Conservation (phyloP, 768 basidiomycete species). For the Leccinum aurantiacum region DNA sequence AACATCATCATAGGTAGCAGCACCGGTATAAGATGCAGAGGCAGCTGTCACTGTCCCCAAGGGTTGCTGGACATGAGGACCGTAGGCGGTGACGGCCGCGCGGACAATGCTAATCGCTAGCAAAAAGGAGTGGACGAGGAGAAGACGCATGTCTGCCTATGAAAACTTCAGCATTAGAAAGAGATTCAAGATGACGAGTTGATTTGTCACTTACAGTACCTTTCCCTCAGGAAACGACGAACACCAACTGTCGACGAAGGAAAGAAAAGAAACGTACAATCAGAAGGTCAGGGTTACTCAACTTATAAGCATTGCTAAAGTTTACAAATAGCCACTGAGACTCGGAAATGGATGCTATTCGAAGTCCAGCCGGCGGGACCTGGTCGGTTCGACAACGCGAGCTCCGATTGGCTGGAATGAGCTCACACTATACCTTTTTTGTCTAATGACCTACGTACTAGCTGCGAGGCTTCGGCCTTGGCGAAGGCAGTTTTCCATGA, state of each 20-base stretch:
- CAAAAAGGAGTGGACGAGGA: conserved; percentile 28
- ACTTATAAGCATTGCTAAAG: not conserved
- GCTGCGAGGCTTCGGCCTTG: too few species aligned
- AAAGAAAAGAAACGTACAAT: not conserved
- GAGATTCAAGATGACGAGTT: not conserved
- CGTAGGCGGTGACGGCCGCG: conserved; percentile 20
- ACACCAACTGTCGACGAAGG: not conserved
- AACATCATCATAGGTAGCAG: conserved; percentile 54
- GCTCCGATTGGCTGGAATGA: too few species aligned
- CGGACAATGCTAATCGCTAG: conserved; percentile 7
- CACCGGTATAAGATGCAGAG: conserved; percentile 43
- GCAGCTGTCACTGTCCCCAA: conserved; percentile 34
- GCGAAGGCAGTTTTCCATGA: too few species aligned
- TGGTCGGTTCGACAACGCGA: too few species aligned
- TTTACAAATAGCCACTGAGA: too few species aligned
- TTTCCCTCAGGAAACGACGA: not conserved
- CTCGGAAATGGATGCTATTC: too few species aligned
- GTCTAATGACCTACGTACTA: too few species aligned
- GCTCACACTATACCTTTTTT: too few species aligned
- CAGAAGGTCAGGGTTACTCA: too few species aligned
- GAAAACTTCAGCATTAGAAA: not conserved
- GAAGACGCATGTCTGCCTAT: conserved; percentile 19
- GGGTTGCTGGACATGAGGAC: conserved; percentile 25
- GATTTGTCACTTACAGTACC: not conserved
- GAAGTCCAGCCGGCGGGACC: too few species aligned